Conservation (phyloP, 2,329 filamentous ascomycete genomes). For the Aureobasidium sp. region DNA sequence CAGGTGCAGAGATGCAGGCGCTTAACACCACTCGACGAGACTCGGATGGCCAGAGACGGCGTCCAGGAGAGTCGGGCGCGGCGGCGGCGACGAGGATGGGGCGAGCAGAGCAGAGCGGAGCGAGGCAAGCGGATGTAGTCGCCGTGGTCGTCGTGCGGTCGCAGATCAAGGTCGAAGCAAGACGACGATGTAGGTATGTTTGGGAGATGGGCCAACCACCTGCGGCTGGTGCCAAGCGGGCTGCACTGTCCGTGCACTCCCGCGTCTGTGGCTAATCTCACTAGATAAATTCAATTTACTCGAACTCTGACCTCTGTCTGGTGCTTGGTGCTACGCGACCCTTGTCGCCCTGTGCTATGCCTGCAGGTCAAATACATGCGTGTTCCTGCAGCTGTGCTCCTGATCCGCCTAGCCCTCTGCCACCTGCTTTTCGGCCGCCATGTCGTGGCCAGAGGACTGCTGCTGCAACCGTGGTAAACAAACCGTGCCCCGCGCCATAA, state of each 20-base stretch:
- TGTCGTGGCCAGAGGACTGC: background rate
- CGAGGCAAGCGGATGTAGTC: constrained; percentile 1
- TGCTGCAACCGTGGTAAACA: background rate
- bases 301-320: background rate
- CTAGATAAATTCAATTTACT: background rate
- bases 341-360: background rate
- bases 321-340: background rate
- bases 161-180: constrained; percentile 10
- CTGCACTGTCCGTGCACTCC: background rate
- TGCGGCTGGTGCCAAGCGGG: constrained; percentile 2
- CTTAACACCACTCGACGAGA: constrained; percentile 8
- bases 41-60: background rate
- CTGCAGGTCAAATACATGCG: background rate
- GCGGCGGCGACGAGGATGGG: background rate
- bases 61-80: background rate
- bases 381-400: constrained; percentile 10
- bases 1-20: constrained; percentile 10
- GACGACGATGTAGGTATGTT: background rate
- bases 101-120: background rate
- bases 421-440: background rate
- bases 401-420: background rate
- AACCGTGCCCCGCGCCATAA: background rate
- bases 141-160: constrained; percentile 12
- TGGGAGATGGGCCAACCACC: background rate
- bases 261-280: background rate